Evolutionary conservation across 2,329 filamentous ascomycete genomes (phyloP), one percentile per base, ranked within the genome.

Genomic region (Fusarium aywerte): DNA sequence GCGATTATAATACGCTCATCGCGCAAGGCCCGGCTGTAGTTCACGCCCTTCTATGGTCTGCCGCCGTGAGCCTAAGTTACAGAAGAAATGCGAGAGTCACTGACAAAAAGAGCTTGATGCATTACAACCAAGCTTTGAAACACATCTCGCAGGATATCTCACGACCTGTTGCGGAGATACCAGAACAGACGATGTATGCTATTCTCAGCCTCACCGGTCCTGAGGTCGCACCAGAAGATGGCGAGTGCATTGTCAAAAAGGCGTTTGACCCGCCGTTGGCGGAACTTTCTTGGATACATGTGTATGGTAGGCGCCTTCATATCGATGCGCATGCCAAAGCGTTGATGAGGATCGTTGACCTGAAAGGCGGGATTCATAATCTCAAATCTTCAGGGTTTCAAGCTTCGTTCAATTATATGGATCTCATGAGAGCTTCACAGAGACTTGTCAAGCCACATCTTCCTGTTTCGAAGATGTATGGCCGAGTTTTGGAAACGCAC

Each of bases 371-470:
- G 0, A 55, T 62, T 4, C 47, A 62, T 2, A 55, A 11, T 4
- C 47, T 62, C 5, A 47, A 23, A 20, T 35, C 23, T 2, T 9
- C n/a, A 1, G 47, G 50, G 1, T 62, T 62, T 1, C 58, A 62
- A 3, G 58, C 57, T 10, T 62, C 58, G 0, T 62, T 62, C 7
- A 62, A 62, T 6, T 62, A 62, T 0, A 61, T 62, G 58, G 58
- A 62, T 27, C 47, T 62, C 0, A 51, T 40, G 10, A 40, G 57
- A 3, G 58, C 56, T 6, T 54, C 56, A 0, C 40, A 62, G 15
- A 62, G 4, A 4, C 25, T 62, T 1, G 18, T 13, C 1, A 55
- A 40, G 1, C 58, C 58, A 6, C 29, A 32, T 4, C 20, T 62
- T 23, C 58, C 56, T 0, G 20, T 62, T 0, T 55, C 56, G 1